These are phyloP conservation scores for Yueomyces sp. DNA, from an alignment of 805 yeast genomes.

Conservation along the genomic window DNA sequence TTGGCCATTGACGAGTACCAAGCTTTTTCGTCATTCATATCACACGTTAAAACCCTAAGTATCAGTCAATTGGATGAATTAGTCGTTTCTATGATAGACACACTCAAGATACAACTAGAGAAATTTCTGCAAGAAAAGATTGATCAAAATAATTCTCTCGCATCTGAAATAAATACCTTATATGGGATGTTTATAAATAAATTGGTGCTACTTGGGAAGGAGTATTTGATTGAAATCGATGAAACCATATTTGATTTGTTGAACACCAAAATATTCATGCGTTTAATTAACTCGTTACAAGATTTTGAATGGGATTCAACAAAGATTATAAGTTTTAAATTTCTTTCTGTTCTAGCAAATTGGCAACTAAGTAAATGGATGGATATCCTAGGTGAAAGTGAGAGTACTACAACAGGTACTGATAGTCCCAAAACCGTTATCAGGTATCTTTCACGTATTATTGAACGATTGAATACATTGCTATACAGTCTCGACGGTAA, in stretches of 20 bases:
- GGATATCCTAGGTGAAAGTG: slow-evolving; percentile 6
- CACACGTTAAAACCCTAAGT: slow-evolving; percentile 10
- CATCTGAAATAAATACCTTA: slow-evolving; percentile 6
- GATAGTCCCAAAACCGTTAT: neutral
- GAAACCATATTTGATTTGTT: slow-evolving; percentile 5
- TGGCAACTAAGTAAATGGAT: slow-evolving; percentile 22
- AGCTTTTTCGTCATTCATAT: slow-evolving; percentile 9
- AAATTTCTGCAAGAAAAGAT: slow-evolving; percentile 14
- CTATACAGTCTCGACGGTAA: slow-evolving; percentile 1
- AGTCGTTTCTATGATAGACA: slow-evolving; percentile 13
- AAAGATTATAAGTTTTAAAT: slow-evolving; percentile 12
- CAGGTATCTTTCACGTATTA: slow-evolving; percentile 1
- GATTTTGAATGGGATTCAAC: slow-evolving; percentile 5
- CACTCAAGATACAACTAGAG: slow-evolving; percentile 10
- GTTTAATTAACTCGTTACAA: slow-evolving; percentile 6
- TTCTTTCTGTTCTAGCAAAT: slow-evolving; percentile 14
- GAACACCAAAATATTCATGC: slow-evolving; percentile 4
- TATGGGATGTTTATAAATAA: slow-evolving; percentile 18
- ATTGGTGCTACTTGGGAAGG: slow-evolving; percentile 16
- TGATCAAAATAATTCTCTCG: slow-evolving; percentile 3
- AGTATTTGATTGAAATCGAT: slow-evolving; percentile 14
- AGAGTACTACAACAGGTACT: neutral
- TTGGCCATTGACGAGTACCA: slow-evolving; percentile 5
- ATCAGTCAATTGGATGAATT: slow-evolving; percentile 13
- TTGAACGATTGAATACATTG: slow-evolving; percentile 7